Conservation (phyloP, 2,329 filamentous ascomycete genomes). For the Stagonosporopsis chrysanthemi region DNA sequence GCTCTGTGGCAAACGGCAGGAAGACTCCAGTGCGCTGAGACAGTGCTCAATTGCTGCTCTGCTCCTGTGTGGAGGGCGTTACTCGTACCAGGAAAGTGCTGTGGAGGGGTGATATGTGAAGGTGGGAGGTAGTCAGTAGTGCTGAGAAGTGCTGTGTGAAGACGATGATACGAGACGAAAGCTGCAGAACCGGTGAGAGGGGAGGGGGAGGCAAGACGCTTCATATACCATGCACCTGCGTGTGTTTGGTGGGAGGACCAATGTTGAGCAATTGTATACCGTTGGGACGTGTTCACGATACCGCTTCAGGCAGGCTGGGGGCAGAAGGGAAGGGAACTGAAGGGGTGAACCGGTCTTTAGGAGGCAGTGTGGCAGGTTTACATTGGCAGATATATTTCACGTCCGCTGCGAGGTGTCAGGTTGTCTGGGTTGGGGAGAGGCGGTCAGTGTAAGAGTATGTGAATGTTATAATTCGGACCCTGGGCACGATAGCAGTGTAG, state of each 20-base stretch:
- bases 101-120: too few species aligned
- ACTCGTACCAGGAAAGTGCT: neutral
- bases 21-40: neutral
- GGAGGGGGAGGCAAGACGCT: neutral
- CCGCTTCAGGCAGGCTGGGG: neutral
- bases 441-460: neutral
- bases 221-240: neutral
- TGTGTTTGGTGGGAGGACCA: neutral
- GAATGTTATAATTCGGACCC: neutral
- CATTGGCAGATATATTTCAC: neutral
- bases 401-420: neutral
- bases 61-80: neutral
- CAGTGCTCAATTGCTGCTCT: neutral
- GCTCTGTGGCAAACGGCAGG: too few species aligned
- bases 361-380: neutral
- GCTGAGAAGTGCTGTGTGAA: neutral
- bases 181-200: too few species aligned
- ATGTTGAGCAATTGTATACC: neutral
- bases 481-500: neutral
- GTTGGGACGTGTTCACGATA: neutral
- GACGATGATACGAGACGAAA: too few species aligned
- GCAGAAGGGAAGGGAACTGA: neutral
- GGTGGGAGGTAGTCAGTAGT: neutral
- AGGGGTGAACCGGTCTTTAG: neutral
- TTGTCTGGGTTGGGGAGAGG: neutral